Evolutionary conservation across 139 green algal genomes (phyloP), one percentile per base, ranked within the genome.

Genomic region (Micromonas commoda): DNA sequence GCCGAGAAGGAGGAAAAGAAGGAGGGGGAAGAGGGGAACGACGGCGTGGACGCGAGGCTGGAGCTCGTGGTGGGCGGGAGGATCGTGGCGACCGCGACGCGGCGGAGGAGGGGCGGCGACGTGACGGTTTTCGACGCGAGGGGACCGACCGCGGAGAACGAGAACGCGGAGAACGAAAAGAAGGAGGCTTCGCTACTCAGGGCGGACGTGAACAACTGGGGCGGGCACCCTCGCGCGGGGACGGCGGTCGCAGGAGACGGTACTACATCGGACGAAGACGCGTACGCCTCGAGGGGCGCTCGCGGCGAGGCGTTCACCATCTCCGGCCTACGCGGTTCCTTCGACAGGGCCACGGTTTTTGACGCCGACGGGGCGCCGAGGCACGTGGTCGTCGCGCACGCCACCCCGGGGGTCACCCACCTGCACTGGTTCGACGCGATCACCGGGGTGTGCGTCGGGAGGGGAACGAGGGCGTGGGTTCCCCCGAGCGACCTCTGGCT

Each of bases 401-500:
- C 45, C 9, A 57, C 45, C 9, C 45, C 45, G 45, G 45, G 45
- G 45, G 45, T 57, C 9, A 57, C 45, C 9, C 45, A 16, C 45
- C 45, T 57, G 9, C 9, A 9, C 9, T 57, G 45, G 45, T 23
- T 57, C 45, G 45, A 57, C 45, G 45, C 45, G 9, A 16, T 16
- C 45, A 16, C 45, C 45, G 45, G 45, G 9, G 45, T 57, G 9
- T 9, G 9, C 45, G 45, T 57, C 45, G 45, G 9, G 45, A 57
- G 16, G 45, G 45, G 9, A 16, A 57, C 45, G 9, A 57, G 45
- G 45, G 45, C 45, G 45, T 57, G 45, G 32, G 9, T 71, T 13
- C 64, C 68, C 9, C 39, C 68, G n/a, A 28, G 4, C 28, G 63
- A 52, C 23, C 31, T 19, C 28, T 78, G 71, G 71, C 71, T 78